Base-by-base conservation (phyloP, 306 rosid species). In the Carpinus viminea region DNA sequence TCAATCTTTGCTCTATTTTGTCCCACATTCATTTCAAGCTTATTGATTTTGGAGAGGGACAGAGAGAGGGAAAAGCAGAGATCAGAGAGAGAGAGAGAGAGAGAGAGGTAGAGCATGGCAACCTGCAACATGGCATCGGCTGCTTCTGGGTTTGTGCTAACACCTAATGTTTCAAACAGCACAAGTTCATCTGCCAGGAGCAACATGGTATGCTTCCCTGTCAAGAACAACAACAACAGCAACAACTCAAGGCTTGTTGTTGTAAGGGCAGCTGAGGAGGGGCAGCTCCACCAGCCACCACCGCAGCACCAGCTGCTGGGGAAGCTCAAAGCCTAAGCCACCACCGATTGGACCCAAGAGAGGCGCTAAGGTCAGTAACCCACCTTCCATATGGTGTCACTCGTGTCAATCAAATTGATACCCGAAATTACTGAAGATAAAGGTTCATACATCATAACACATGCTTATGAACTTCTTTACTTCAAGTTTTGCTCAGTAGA, bases 271-370 rank as follows among this genome's bases (percentile, higher is more conserved):
- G 59, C 89, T 6, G 97, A 90, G 16, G 97, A 92, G 43, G 86
- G 0, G 83, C 81, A 0, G 82, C 92, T 0, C 78, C 92, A 3
- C 81, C 92, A 0, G 79, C 89, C 0, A 56, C 92, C 55, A 76
- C 92, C 69, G 56, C 79, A 10, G 52, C 88, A 2, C 68, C 90
- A 0, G 79, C 77, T 0, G 90, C 56, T 54, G 91, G 71, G 12
- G 83, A 47, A 7, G 76, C 89, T 43, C 91, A 0, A 92, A 88
- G 77, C 91, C 97, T 18, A 92, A 89, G 87, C 97, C 97, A 36
- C 90, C 92, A 7, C 97, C 97, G n/a, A 85, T 92, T 83, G 97
- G 97, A 59, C 97, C 97, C 90, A 92, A 92, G 90, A 92, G 97
- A 86, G 97, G 97, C 72, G 0, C 91, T 10, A 92, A 92, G 97